Evolutionary conservation across 208 protist genomes (phyloP).

Genomic region (Herpetomonas muscarum): DNA sequence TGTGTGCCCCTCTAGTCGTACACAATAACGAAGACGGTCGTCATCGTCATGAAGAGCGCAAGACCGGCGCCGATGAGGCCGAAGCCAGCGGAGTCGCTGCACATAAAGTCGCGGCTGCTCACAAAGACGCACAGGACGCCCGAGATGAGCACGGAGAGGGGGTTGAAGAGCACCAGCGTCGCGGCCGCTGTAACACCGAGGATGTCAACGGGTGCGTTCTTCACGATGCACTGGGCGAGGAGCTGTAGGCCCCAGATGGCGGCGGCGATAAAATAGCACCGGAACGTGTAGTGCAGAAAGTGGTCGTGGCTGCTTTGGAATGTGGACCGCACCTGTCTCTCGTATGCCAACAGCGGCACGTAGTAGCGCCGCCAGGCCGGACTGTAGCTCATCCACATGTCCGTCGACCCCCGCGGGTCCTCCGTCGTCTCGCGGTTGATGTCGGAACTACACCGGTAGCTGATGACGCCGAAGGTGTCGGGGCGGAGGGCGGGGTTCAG

Average conservation of each 20-base stretch:
- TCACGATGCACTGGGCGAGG: conserved; percentile 51
- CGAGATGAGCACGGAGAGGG: conserved; percentile 55
- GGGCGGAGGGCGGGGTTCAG: conserved; percentile 24
- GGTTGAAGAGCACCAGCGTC: conserved; percentile 61
- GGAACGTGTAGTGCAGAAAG: conserved; percentile 51
- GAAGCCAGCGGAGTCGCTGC: conserved; percentile 43
- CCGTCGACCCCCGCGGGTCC: conserved; percentile 38
- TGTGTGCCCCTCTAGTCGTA: no score
- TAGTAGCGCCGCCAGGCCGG: conserved; percentile 49
- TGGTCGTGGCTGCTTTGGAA: conserved; percentile 50
- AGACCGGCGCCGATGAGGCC: conserved; percentile 69
- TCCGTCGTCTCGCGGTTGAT: conserved; percentile 58
- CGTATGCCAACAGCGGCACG: conserved; percentile 54
- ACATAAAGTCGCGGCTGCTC: conserved; percentile 66
- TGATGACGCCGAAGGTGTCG: conserved; percentile 17
- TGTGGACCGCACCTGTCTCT: conserved; percentile 10
- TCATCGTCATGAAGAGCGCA: conserved; percentile 38
- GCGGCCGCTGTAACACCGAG: conserved; percentile 60
- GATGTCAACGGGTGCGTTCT: conserved; percentile 35
- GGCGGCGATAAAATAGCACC: conserved; percentile 45
- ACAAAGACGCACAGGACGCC: conserved; percentile 63
- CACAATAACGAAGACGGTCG: conserved; percentile 61
- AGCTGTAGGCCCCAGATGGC: conserved; percentile 62
- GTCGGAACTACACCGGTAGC: conserved; percentile 55
- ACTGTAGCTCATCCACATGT: conserved; percentile 52